phyloP scores from a whole-genome alignment of 1,284 basidiomycete species.

The Trichosporon coremiiforme region DNA sequence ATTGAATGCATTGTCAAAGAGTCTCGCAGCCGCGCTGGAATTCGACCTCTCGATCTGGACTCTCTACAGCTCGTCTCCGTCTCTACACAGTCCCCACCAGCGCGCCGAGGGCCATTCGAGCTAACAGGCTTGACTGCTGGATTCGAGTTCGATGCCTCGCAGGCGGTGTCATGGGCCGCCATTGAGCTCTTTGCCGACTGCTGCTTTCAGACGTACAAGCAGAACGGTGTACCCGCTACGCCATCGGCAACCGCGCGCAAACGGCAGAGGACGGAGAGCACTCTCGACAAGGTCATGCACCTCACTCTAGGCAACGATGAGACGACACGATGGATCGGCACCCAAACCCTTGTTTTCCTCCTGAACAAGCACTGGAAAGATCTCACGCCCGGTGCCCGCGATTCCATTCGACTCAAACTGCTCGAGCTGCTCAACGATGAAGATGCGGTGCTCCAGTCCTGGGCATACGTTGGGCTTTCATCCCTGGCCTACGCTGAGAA shows the following conservation, averaged over 20 bases:
- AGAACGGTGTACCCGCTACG: background rate
- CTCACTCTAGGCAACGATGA: slow-evolving; percentile 58
- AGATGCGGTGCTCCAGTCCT: slow-evolving; percentile 70
- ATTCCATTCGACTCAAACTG: slow-evolving; percentile 63
- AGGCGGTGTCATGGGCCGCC: slow-evolving; percentile 77
- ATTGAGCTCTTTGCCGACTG: slow-evolving; percentile 83
- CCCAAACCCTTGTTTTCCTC: slow-evolving; percentile 83
- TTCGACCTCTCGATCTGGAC: slow-evolving; percentile 64
- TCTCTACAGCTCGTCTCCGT: slow-evolving; percentile 21
- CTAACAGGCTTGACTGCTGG: slow-evolving; percentile 58
- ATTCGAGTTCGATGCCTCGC: slow-evolving; percentile 67
- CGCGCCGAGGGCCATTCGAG: slow-evolving; percentile 32
- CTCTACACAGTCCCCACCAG: background rate
- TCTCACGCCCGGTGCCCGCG: slow-evolving; percentile 64
- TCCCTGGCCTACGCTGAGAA: slow-evolving; percentile 51
- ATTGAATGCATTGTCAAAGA: slow-evolving; percentile 63
- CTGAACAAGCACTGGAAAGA: slow-evolving; percentile 71
- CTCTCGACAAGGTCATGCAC: slow-evolving; percentile 64
- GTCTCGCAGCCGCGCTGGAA: slow-evolving; percentile 65
- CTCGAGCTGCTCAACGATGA: slow-evolving; percentile 67
- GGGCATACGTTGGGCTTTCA: slow-evolving; percentile 77
- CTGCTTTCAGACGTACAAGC: slow-evolving; percentile 56
- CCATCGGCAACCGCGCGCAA: slow-evolving; percentile 42
- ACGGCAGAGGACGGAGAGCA: slow-evolving; percentile 59
- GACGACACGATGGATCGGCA: slow-evolving; percentile 58